Conservation (phyloP, 164 flowering plant genomes). For the Chimonanthus salicifolius region DNA sequence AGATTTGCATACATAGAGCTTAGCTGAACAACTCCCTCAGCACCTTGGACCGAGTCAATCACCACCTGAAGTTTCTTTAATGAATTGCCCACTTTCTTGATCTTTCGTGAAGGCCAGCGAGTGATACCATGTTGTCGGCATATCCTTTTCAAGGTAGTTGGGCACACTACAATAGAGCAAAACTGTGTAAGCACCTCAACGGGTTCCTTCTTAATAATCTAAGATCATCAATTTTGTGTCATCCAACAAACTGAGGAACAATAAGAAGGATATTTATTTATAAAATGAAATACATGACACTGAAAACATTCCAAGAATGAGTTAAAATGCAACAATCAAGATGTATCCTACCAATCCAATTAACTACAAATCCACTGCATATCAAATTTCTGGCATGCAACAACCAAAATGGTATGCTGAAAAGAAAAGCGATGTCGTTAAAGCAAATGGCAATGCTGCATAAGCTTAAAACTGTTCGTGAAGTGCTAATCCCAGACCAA, state of each 20-base stretch:
- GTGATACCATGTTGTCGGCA: conserved; percentile 89
- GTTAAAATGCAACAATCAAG: too few relatives aligned
- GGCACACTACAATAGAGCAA: conserved; percentile 58
- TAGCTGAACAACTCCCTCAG: conserved; percentile 53
- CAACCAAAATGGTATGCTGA: too few relatives aligned
- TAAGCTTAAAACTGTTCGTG: too few relatives aligned
- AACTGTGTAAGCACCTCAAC: neutral
- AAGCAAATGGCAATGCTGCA: too few relatives aligned
- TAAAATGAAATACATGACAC: too few relatives aligned
- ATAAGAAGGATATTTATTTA: neutral
- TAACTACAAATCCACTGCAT: too few relatives aligned
- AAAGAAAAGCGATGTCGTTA: too few relatives aligned
- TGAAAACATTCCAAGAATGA: too few relatives aligned
- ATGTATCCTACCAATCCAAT: too few relatives aligned
- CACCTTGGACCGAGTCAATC: conserved; percentile 78
- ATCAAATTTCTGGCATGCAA: too few relatives aligned
- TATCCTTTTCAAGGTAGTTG: conserved; percentile 86
- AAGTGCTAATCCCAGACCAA: too few relatives aligned
- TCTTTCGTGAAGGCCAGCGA: conserved; percentile 89
- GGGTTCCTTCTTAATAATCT: neutral
- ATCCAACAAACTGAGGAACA: neutral
- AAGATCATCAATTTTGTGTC: neutral
- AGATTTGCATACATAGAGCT: conserved; percentile 58
- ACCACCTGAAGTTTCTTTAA: conserved; percentile 70
- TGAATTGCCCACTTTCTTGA: conserved; percentile 88